These are phyloP conservation scores for Gentiana straminea DNA, from an alignment of 257 asterid genomes.

Conservation along the genomic window DNA sequence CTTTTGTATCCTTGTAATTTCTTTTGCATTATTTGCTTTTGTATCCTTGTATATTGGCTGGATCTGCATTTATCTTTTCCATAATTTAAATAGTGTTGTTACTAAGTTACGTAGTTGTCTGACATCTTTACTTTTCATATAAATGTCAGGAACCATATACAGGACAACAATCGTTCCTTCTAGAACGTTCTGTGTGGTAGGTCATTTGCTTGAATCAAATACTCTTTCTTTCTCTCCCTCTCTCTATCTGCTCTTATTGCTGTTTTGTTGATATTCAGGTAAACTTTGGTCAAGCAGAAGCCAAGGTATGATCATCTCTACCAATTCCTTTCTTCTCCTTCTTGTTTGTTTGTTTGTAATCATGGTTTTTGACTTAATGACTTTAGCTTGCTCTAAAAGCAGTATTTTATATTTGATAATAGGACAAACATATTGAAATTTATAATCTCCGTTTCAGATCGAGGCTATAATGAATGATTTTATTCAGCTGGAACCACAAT, in stretches of 20 bases:
- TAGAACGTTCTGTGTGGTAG: too few species aligned
- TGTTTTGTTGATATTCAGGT: conserved; percentile 34
- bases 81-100: too few species aligned
- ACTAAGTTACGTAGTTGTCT: too few species aligned
- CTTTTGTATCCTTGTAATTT: background rate
- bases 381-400: too few species aligned
- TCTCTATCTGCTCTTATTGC: background rate
- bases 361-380: too few species aligned
- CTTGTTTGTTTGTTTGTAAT: background rate
- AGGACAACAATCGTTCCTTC: too few species aligned
- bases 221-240: conserved; percentile 1
- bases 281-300: conserved; percentile 89
- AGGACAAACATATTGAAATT: background rate
- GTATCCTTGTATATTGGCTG: too few species aligned
- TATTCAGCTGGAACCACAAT: conserved; percentile 68
- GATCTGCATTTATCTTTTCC: too few species aligned
- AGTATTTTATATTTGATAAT: background rate
- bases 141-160: too few species aligned
- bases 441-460: conserved; percentile 30
- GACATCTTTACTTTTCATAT: too few species aligned
- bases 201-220: too few species aligned
- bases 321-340: background rate
- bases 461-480: conserved; percentile 89
- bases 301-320: conserved; percentile 49
- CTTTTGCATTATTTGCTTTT: background rate